These are phyloP conservation scores for Chlorella ohadii DNA, from an alignment of 139 green algal genomes.

Conservation along the genomic window DNA sequence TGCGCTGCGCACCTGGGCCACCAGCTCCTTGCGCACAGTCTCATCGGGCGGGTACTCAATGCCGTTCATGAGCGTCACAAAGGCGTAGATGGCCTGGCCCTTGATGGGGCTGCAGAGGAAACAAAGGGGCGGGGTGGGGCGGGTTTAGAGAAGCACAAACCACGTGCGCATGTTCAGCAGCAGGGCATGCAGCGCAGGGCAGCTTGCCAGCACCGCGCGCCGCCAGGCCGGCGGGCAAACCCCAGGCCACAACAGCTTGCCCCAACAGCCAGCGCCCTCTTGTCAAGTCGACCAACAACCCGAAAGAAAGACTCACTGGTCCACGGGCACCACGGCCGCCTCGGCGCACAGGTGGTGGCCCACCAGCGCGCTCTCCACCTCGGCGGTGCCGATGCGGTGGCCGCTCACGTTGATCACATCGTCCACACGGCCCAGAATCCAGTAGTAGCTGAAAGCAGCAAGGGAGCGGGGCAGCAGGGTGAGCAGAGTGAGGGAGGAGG, in stretches of 20 bases:
- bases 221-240: too few relatives aligned
- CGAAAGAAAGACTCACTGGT: constrained; percentile 64
- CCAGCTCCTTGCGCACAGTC: constrained; percentile 74
- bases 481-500: background rate
- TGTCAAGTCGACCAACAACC: too few relatives aligned
- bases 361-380: constrained; percentile 94
- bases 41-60: constrained; percentile 52
- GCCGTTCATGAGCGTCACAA: constrained; percentile 86
- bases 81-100: constrained; percentile 96
- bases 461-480: background rate
- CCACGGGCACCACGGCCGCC: constrained; percentile 91
- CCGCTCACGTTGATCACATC: constrained; percentile 93
- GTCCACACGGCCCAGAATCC: constrained; percentile 94
- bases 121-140: background rate
- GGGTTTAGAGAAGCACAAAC: too few relatives aligned
- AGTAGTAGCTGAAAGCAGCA: constrained; percentile 64
- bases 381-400: constrained; percentile 94
- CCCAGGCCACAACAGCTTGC: too few relatives aligned
- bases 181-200: background rate
- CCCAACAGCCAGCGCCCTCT: too few relatives aligned
- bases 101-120: constrained; percentile 60
- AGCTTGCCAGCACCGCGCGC: too few relatives aligned
- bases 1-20: constrained; percentile 47
- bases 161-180: too few relatives aligned
- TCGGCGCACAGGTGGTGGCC: constrained; percentile 83